Conservation (phyloP, 768 basidiomycete species). For the Boletus rufocinnamomeus region DNA sequence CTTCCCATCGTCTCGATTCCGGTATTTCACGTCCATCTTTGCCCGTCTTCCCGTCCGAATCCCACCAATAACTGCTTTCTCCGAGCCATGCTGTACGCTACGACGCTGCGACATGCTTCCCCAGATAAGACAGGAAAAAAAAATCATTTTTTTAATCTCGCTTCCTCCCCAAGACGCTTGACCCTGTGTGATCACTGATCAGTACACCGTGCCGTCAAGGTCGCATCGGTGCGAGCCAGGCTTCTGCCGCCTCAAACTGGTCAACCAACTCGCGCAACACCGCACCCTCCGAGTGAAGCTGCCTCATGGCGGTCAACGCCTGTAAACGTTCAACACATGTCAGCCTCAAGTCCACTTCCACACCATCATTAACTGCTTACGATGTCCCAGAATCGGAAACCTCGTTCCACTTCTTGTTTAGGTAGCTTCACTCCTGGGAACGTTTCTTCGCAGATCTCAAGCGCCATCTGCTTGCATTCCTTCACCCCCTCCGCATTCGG, state of each 20-base stretch:
- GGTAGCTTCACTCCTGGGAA: constrained; percentile 91
- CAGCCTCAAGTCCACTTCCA: constrained; percentile 23
- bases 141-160: neutral
- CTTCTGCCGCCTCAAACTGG: constrained; percentile 95
- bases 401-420: constrained; percentile 87
- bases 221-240: constrained; percentile 90
- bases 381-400: constrained; percentile 98
- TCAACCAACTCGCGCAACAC: constrained; percentile 87
- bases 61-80: neutral
- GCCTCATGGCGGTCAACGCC: constrained; percentile 88
- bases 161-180: neutral
- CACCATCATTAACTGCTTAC: constrained; percentile 52
- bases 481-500: constrained; percentile 76
- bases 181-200: constrained; percentile 8
- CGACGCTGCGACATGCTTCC: neutral
- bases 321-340: constrained; percentile 36
- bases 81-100: neutral
- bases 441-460: constrained; percentile 91
- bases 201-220: constrained; percentile 48
- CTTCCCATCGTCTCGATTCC: constrained; percentile 23
- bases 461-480: constrained; percentile 82
- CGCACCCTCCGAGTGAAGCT: constrained; percentile 79
- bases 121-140: constrained; percentile 1
- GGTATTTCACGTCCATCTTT: neutral
- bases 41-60: neutral